These are phyloP conservation scores for Hanseniaspora opuntiae DNA, from an alignment of 805 yeast species.

Conservation along the genomic window DNA sequence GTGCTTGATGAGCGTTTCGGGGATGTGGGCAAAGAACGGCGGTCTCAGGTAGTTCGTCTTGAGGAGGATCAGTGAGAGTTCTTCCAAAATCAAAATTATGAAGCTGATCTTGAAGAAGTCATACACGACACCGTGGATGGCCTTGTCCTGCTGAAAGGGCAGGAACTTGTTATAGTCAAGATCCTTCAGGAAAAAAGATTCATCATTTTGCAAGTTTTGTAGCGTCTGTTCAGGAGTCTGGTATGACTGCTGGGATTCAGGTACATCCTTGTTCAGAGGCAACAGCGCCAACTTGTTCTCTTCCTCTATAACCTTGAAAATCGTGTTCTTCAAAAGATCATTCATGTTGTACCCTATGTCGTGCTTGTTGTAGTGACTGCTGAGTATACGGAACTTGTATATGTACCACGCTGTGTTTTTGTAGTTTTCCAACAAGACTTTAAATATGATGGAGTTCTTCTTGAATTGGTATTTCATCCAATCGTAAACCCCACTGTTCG, in stretches of 20 bases:
- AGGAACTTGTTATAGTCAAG: constrained; percentile 1
- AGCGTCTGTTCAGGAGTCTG: background rate
- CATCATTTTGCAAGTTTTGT: background rate
- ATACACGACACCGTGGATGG: background rate
- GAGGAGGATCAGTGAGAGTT: background rate
- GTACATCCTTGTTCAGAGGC: background rate
- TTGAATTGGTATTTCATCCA: constrained; percentile 8
- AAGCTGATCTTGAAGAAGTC: constrained; percentile 6
- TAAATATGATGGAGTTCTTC: constrained; percentile 2
- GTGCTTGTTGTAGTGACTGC: background rate
- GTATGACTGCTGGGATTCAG: background rate
- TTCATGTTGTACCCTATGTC: background rate
- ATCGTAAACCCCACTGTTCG: background rate
- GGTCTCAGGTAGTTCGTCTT: constrained; percentile 6
- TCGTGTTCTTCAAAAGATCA: constrained; percentile 4
- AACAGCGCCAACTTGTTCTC: constrained; percentile 2
- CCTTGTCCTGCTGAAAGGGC: constrained; percentile 5
- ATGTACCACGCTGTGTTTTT: constrained; percentile 11
- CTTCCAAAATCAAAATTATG: background rate
- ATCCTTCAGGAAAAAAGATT: background rate
- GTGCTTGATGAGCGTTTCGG: constrained; percentile 7
- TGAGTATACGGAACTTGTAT: background rate
- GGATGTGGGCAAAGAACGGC: constrained; percentile 10
- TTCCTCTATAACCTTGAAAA: constrained; percentile 6
- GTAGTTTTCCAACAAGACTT: constrained; percentile 3